Evolutionary conservation across 495 filamentous ascomycete species (phyloP).

Genomic region (Hypoxylon fragiforme): DNA sequence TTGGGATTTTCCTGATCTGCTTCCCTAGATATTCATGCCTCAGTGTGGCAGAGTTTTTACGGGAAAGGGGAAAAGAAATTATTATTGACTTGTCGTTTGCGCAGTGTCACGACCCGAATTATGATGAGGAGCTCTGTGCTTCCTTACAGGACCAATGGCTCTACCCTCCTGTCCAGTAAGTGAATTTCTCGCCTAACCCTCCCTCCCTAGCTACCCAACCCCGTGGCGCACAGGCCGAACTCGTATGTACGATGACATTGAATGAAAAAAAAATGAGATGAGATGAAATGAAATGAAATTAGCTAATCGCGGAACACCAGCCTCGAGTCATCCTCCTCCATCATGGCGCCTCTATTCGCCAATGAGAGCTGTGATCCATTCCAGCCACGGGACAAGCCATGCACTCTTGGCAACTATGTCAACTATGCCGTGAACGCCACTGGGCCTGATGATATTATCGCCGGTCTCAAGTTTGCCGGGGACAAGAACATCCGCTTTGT

Average conservation of each 20-base stretch:
- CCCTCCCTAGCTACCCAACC: no score
- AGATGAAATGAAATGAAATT: no score
- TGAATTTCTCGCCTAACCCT: no score
- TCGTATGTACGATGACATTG: background rate
- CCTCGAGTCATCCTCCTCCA: slow-evolving; percentile 48
- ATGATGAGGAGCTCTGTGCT: slow-evolving; percentile 20
- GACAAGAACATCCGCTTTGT: slow-evolving; percentile 51
- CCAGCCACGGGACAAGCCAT: slow-evolving; percentile 40
- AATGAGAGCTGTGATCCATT: slow-evolving; percentile 59
- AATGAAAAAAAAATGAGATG: no score
- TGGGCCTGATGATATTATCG: slow-evolving; percentile 44
- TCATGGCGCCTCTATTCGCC: slow-evolving; percentile 46
- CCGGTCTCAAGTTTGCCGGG: slow-evolving; percentile 53
- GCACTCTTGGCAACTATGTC: slow-evolving; percentile 62
- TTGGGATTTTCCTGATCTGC: no score
- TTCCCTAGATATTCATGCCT: no score
- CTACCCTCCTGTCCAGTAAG: slow-evolving; percentile 40
- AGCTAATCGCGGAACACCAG: slow-evolving; percentile 45
- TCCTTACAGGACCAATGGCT: slow-evolving; percentile 19
- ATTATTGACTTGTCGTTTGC: no score
- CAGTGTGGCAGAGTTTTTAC: no score
- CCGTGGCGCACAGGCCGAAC: no score
- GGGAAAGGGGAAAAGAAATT: no score
- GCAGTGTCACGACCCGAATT: slow-evolving; percentile 48
- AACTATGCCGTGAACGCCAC: slow-evolving; percentile 57